These are phyloP conservation scores for Chloris gayana DNA, from an alignment of 176 grass and related monocot genomes.

Conservation along the genomic window DNA sequence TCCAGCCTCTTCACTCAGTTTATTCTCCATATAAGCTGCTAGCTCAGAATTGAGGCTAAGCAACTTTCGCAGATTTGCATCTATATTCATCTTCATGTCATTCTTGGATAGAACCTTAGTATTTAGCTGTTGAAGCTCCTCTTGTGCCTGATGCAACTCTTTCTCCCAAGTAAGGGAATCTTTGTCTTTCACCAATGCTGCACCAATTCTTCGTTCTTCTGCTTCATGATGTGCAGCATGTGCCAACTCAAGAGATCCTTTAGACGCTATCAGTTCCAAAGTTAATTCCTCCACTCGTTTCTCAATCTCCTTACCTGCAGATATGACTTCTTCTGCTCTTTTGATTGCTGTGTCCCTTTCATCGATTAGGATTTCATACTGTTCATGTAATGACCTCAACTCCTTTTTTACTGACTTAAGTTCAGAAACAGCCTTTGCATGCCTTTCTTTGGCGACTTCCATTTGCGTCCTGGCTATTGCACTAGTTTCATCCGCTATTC, in stretches of 20 bases:
- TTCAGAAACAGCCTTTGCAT: slow-evolving; percentile 68
- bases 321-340: slow-evolving; percentile 64
- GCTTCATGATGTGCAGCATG: slow-evolving; percentile 87
- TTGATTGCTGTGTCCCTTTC: slow-evolving; percentile 69
- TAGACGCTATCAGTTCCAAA: slow-evolving; percentile 66
- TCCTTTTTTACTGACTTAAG: slow-evolving; percentile 55
- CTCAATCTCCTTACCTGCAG: slow-evolving; percentile 62
- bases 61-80: slow-evolving; percentile 59
- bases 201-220: slow-evolving; percentile 78
- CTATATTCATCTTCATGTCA: slow-evolving; percentile 61
- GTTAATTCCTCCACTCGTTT: slow-evolving; percentile 73
- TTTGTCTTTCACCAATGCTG: slow-evolving; percentile 68
- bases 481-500: slow-evolving; percentile 79
- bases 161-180: slow-evolving; percentile 74
- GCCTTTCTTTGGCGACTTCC: slow-evolving; percentile 64
- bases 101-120: slow-evolving; percentile 56
- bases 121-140: slow-evolving; percentile 65
- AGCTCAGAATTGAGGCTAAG: slow-evolving; percentile 68
- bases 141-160: slow-evolving; percentile 69
- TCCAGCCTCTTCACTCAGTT: slow-evolving; percentile 65
- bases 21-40: slow-evolving; percentile 58
- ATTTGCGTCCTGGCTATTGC: slow-evolving; percentile 65
- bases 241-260: slow-evolving; percentile 83
- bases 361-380: slow-evolving; percentile 55
- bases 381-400: slow-evolving; percentile 49